Base-by-base conservation (phyloP, 2,329 filamentous ascomycete species). In the Orbilia quercus region DNA sequence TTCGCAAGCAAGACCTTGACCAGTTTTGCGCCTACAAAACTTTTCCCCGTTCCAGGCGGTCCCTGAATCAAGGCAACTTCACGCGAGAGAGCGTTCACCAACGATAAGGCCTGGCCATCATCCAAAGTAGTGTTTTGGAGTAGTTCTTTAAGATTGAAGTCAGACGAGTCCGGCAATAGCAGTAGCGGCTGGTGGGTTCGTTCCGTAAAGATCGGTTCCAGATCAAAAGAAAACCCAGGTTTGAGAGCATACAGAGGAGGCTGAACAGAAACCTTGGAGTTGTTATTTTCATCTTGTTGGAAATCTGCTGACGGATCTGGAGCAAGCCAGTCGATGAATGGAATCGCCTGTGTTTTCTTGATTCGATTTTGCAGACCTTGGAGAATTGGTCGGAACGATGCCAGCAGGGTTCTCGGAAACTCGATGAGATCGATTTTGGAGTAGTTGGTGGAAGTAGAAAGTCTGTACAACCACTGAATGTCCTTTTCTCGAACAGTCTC, bases 41-140 rank as follows among this genome's bases (percentile, higher is more conserved):
- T 85, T 77, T 91, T 91, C 0, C 89, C 89, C 0, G 89, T 91
- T 0, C 89, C 89, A 0, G 89, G 89, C 0, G 89, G 89, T 0
- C 89, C 89, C 80, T 91, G 88, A 9, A 90, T 88, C 2, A 90
- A 81, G 0, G 86, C 84, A 7, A 90, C 79, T 34, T 83, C 82
- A 0, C 83, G 82, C 0, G 81, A 82, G 0, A 91, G 79, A 1
- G 86, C 83, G 16, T 83, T 80, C 0, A 88, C 75, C 0, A 90
- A 78, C 1, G 87, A 86, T 2, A 75, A 67, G 2, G 84, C 83
- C 70, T 87, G 84, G 0, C 82, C 83, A 0, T 76, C 64, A 74
- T 90, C 88, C 0, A 91, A 82, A 0, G 78, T 81, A 0, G 85
- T 83, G 12, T 78, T 77, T 0, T 78, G 47, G 2, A 76, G 71